Conservation (phyloP, 2,329 filamentous ascomycete genomes). For the Penicillium sp. region DNA sequence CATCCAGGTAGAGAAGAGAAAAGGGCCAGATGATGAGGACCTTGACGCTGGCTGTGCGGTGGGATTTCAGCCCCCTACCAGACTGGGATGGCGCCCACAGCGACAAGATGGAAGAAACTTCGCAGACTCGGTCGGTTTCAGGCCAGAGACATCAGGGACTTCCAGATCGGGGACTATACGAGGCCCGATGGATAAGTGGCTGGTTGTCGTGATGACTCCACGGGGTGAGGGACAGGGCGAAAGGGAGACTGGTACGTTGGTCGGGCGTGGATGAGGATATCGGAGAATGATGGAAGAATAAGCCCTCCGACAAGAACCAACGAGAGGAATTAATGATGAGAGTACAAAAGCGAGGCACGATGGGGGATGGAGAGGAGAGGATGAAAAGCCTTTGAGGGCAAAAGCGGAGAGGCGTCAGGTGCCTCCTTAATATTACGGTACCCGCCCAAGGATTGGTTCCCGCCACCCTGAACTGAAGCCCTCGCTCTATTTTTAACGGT, state of each 20-base stretch:
- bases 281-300: background rate
- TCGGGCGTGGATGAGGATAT: background rate
- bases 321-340: background rate
- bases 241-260: constrained; percentile 1
- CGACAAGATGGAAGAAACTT: constrained; percentile 10
- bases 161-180: constrained; percentile 3
- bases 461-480: constrained; percentile 15
- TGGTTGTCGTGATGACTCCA: constrained; percentile 13
- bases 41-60: constrained; percentile 15
- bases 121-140: constrained; percentile 5
- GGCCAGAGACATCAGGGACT: constrained; percentile 21
- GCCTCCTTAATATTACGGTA: constrained; percentile 29
- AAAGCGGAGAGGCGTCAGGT: constrained; percentile 31
- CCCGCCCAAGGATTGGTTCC: constrained; percentile 15
- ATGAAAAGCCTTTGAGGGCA: constrained; percentile 25
- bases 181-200: constrained; percentile 11
- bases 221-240: constrained; percentile 1
- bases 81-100: constrained; percentile 13
- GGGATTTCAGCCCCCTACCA: constrained; percentile 19
- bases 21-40: constrained; percentile 15
- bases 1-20: constrained; percentile 8
- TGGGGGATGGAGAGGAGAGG: constrained; percentile 13
- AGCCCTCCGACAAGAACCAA: background rate
- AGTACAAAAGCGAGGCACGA: background rate
- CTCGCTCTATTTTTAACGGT: constrained; percentile 15